Conservation (phyloP, 2,329 filamentous ascomycete genomes). For the Alternaria conjuncta region DNA sequence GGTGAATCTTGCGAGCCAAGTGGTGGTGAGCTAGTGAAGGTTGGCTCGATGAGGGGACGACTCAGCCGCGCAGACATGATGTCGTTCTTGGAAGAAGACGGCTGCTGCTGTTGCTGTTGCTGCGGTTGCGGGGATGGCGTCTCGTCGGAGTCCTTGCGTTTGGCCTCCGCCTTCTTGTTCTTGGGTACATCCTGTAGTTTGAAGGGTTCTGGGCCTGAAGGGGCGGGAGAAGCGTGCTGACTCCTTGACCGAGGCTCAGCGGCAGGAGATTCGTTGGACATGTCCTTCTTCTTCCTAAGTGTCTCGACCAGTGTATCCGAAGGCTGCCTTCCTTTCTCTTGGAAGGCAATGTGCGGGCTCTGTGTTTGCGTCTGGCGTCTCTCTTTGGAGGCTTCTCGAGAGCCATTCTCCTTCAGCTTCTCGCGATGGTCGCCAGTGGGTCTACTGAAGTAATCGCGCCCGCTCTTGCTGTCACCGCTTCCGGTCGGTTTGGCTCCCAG, state of each 20-base stretch:
- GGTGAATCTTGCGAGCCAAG: constrained; percentile 46
- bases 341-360: constrained; percentile 90
- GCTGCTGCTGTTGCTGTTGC: constrained; percentile 37
- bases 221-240: constrained; percentile 46
- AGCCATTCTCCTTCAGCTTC: constrained; percentile 50
- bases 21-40: constrained; percentile 48
- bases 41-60: constrained; percentile 41
- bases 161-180: constrained; percentile 60
- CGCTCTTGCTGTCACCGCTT: constrained; percentile 34
- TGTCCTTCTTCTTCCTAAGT: constrained; percentile 56
- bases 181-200: constrained; percentile 83
- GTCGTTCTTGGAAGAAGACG: constrained; percentile 48
- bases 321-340: constrained; percentile 76
- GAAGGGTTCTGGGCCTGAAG: constrained; percentile 58
- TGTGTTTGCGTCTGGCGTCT: constrained; percentile 47
- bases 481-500: constrained; percentile 22
- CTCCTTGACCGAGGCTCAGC: constrained; percentile 58
- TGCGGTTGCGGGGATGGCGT: constrained; percentile 33
- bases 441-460: constrained; percentile 55
- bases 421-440: constrained; percentile 50
- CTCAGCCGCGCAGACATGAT: constrained; percentile 46
- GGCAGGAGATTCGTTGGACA: constrained; percentile 35
- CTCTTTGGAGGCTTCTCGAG: constrained; percentile 55
- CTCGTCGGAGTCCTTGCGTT: constrained; percentile 54
- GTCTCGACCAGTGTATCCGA: constrained; percentile 67